Evolutionary conservation across 257 asterid genomes (phyloP), one percentile per base, ranked within the genome.

Genomic region (Schizonepeta tenuifolia): DNA sequence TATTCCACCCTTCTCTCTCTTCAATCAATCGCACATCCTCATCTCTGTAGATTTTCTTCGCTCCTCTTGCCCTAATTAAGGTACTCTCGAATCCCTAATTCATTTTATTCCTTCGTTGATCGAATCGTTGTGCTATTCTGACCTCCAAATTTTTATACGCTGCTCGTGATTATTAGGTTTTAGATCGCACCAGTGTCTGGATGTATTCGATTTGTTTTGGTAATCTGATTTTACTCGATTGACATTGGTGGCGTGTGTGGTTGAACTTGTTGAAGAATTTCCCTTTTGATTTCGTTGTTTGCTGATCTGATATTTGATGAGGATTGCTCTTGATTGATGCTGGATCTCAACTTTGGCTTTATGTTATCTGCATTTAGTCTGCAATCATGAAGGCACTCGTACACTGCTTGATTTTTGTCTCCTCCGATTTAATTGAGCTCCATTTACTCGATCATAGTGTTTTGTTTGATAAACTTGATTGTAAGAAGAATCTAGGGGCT

Each of bases 131-230:
- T 51, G 18, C 18, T 2, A 2, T 51, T 51, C 5, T 9, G 10
- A 51, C 26, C 10, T 51, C 22, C 50, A 9, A 47, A 17, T 43
- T 60, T 59, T 28, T 4, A 38, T 31, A 9, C 40, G 17, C 28
- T 63, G 50, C 24, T 55, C 21, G 47, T 17, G 51, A 6, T 72
- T 40, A 36, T 67, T 73, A 40, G 68, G 41, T 67, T 67, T 66
- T 57, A 40, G 81, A 77, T 77, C 77, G 63, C 67, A 5, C 36
- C 41, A 47, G 54, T 58, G 63, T 65, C 7, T 64, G 55, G 13
- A 9, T 46, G 21, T 41, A 0, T 50, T 38, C 21, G 2, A 9
- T 13, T 66, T 54, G 11, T 58, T 59, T 50, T 1, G 17, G 70
- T 33, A 44, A 40, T 76, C 3, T 22, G 62, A 43, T 63, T 54